Percentiles rank a stretch among this genome's conserved stretches.
Conservation (phyloP, 2,329 filamentous ascomycete species). For the Metarhizium album region DNA sequence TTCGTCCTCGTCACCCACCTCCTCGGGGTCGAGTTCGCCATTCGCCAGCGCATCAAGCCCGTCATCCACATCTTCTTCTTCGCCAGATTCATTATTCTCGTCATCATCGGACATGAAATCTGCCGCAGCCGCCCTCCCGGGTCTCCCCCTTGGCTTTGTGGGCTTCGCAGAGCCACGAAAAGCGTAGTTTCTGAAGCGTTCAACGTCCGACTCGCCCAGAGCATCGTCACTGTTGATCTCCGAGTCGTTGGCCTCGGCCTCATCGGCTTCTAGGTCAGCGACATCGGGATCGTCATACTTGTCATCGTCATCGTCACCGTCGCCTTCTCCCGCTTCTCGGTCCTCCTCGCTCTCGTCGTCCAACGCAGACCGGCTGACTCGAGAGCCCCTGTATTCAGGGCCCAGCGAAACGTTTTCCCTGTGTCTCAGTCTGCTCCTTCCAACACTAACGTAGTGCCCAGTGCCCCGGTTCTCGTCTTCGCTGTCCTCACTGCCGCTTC, state of each 20-base stretch:
- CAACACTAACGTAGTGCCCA: conserved; percentile 78
- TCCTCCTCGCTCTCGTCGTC: conserved; percentile 43
- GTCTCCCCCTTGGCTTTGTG: conserved; percentile 22
- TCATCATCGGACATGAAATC: conserved; percentile 45
- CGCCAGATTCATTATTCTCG: conserved; percentile 24
- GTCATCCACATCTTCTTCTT: conserved; percentile 27
- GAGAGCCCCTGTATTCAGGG: conserved; percentile 67
- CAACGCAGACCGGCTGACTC: conserved; percentile 59
- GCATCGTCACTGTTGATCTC: conserved; percentile 59
- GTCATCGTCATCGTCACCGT: conserved; percentile 35
- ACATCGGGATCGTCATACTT: conserved; percentile 47
- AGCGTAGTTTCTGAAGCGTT: conserved; percentile 64
- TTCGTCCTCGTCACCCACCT: conserved; percentile 23
- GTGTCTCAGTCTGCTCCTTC: conserved; percentile 75
- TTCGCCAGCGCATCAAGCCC: conserved; percentile 24
- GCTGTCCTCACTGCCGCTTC: conserved; percentile 38
- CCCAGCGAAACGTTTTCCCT: conserved; percentile 60
- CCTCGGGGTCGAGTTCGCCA: conserved; percentile 21
- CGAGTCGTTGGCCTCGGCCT: conserved; percentile 39
- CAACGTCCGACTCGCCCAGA: conserved; percentile 75
- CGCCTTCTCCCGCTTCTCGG: conserved; percentile 24
- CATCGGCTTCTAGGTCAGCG: conserved; percentile 42
- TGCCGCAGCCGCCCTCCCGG: conserved; percentile 37
- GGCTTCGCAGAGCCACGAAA: conserved; percentile 50
- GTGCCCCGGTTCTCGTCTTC: conserved; percentile 51